phyloP scores from a whole-genome alignment of 345 rosid genomes.

The Moricandia arvensis region DNA sequence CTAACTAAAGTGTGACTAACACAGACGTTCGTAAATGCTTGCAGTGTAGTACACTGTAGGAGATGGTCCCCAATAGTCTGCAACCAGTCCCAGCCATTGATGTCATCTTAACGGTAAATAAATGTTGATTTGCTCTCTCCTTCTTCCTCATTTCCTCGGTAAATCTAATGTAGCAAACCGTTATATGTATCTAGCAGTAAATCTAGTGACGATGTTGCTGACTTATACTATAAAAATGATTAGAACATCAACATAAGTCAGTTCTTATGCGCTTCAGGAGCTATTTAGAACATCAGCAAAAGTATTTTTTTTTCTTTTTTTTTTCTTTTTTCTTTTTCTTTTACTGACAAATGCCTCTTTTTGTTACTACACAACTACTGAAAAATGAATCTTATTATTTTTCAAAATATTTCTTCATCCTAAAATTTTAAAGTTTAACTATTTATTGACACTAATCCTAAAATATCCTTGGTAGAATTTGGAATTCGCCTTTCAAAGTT shows the following conservation, averaged over 20 bases:
- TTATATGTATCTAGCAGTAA: slow-evolving; percentile 39
- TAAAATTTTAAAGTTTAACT: not conserved
- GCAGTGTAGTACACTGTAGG: slow-evolving; percentile 37
- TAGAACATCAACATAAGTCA: not conserved
- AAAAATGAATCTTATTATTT: not conserved
- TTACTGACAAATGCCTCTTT: not conserved
- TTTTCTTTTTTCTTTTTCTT: not conserved
- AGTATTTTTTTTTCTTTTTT: not conserved
- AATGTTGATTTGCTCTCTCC: slow-evolving; percentile 1
- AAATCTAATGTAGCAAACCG: slow-evolving; percentile 27
- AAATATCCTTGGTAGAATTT: not conserved
- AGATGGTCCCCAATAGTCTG: slow-evolving; percentile 24
- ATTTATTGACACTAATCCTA: not conserved
- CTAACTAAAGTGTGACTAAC: slow-evolving; percentile 34
- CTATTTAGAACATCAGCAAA: not conserved
- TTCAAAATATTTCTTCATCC: not conserved
- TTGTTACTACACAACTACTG: not conserved
- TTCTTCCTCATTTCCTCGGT: not conserved
- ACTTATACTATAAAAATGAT: not conserved
- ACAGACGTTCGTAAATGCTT: slow-evolving; percentile 33
- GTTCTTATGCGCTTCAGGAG: not conserved
- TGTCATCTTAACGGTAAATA: slow-evolving; percentile 38
- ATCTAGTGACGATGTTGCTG: slow-evolving; percentile 26
- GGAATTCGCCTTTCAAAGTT: too few species aligned
- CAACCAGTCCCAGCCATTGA: slow-evolving; percentile 37